Evolutionary conservation across 495 filamentous ascomycete species (phyloP), one percentile per base, ranked within the genome.

Genomic region (Aspergillus mulundensis): DNA sequence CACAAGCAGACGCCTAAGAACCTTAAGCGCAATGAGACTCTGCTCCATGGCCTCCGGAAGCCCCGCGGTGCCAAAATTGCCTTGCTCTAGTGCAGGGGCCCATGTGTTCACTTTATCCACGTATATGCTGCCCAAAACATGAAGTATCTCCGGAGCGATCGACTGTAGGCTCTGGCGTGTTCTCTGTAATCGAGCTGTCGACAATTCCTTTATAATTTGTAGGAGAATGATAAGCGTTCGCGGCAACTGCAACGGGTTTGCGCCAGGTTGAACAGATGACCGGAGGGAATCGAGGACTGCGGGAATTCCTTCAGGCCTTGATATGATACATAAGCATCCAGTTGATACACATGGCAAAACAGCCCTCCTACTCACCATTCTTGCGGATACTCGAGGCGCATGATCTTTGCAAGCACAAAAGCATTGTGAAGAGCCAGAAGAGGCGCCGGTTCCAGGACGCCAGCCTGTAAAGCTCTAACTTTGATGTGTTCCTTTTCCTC

Each of bases 121-220:
- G 62, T 97, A 98, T 50, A 96, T 84, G 32, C 78, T 77, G 7
- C 82, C 86, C 11, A 97, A 72, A 0, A 91, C 71, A 60, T 88
- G 82, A 25, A 97, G 82, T 8, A 96, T 80, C 65, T 94, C 88
- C 0, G 91, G 90, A 8, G 91, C 81, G 16, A 87, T 79, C 6
- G 82, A 80, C 60, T 93, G 87, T 11, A 98, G 76, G 23, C 81
- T 85, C 0, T 82, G 77, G 59, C 89, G 83, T 1, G 86, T 88
- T 52, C 79, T 79, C 50, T 80, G 80, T 42, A 97, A 65, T 20
- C 90, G 81, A 1, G 86, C 91, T 3, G 88, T 91, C 0, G 88
- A 82, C 7, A 97, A 74, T 68, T 97, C 94, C 72, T 97, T 97
- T 59, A 96, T 83, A 43, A 95, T 84, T 40, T 91, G 86, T 1